Evolutionary conservation across 164 flowering plant genomes (phyloP).

Genomic region (Stephania cephalantha): DNA sequence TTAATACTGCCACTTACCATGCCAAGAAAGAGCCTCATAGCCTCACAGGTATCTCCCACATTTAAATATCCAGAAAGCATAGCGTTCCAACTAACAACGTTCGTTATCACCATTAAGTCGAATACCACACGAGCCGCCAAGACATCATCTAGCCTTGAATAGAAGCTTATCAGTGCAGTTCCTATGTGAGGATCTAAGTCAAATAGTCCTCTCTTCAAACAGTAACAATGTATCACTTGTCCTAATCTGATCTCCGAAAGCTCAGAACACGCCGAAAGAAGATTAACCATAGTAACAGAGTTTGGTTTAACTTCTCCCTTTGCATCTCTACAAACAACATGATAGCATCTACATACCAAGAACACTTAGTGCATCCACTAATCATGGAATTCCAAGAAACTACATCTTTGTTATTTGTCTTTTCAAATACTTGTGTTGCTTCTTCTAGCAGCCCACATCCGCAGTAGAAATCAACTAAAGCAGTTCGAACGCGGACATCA

Average conservation of each 20-base stretch:
- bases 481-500: constrained; percentile 39
- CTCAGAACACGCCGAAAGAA: constrained; percentile 35
- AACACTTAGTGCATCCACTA: constrained; percentile 28
- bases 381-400: constrained; percentile 50
- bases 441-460: constrained; percentile 38
- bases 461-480: constrained; percentile 41
- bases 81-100: constrained; percentile 45
- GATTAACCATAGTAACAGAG: constrained; percentile 39
- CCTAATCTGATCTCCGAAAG: constrained; percentile 24
- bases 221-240: constrained; percentile 37
- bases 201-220: constrained; percentile 42
- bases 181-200: constrained; percentile 35
- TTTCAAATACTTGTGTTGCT: constrained; percentile 37
- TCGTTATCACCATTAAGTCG: constrained; percentile 33
- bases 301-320: constrained; percentile 27
- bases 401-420: constrained; percentile 29
- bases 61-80: constrained; percentile 39
- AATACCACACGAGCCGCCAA: constrained; percentile 29
- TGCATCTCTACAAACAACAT: constrained; percentile 28
- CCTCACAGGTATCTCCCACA: constrained; percentile 25
- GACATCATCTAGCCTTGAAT: constrained; percentile 31
- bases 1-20: constrained; percentile 30
- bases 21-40: constrained; percentile 26
- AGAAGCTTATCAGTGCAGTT: constrained; percentile 48
- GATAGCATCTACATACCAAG: constrained; percentile 29